phyloP scores from a whole-genome alignment of 805 yeast species.

The Spathaspora girioi region DNA sequence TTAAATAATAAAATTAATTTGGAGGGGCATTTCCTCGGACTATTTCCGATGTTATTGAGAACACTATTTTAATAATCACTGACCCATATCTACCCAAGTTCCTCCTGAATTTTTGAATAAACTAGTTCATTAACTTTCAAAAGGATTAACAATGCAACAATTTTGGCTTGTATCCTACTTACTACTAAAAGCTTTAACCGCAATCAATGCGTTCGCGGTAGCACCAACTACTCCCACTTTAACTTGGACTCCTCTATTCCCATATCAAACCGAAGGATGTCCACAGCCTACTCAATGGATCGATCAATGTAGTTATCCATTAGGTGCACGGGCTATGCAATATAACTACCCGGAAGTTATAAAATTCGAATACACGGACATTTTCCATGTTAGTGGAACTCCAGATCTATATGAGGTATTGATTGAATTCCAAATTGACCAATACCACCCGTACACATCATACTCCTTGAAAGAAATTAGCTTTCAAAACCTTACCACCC shows the following conservation, averaged over 20 bases:
- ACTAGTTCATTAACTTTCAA: no score
- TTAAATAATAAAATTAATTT: no score
- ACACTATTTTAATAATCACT: no score
- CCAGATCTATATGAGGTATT: not conserved
- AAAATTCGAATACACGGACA: not conserved
- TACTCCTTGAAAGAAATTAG: not conserved
- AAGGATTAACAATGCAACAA: not conserved
- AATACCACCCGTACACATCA: not conserved
- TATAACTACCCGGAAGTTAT: not conserved
- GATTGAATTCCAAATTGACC: not conserved
- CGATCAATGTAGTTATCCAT: not conserved
- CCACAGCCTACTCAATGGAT: not conserved
- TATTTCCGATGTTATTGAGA: no score
- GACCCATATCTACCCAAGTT: no score
- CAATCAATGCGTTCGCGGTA: not conserved
- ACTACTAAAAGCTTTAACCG: not conserved
- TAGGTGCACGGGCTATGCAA: not conserved
- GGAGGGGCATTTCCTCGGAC: no score
- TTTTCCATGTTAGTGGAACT: not conserved
- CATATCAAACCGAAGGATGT: not conserved
- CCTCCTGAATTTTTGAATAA: no score
- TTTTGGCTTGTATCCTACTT: not conserved
- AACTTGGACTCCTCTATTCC: no score
- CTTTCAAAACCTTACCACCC: not conserved
- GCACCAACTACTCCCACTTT: not conserved